Evolutionary conservation across 2,329 filamentous ascomycete genomes (phyloP).

Genomic region (Neocatenulostroma microsporum): DNA sequence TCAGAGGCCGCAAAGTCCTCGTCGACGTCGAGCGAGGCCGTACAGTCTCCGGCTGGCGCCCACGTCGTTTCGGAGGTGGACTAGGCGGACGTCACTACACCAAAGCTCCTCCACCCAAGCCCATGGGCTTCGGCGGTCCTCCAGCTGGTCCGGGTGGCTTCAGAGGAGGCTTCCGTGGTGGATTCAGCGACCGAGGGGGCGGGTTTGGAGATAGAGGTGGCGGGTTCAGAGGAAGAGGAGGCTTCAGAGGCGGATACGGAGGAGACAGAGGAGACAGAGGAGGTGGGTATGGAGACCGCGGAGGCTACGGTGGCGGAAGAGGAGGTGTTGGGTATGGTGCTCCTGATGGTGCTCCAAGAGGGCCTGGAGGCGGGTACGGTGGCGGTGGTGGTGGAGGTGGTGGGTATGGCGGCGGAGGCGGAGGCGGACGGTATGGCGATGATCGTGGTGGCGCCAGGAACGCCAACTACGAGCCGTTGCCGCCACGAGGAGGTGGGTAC

Average conservation of each 20-base stretch:
- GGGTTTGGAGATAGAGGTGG: slow-evolving; percentile 36
- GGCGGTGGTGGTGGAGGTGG: slow-evolving; percentile 29
- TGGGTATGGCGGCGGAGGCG: slow-evolving; percentile 22
- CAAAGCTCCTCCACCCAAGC: slow-evolving; percentile 60
- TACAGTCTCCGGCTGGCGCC: slow-evolving; percentile 89
- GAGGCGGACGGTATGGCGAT: slow-evolving; percentile 31
- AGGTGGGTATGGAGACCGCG: slow-evolving; percentile 34
- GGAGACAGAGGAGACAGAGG: too few species aligned
- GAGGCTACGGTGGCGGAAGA: slow-evolving; percentile 35
- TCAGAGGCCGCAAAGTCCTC: slow-evolving; percentile 84
- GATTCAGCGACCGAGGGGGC: slow-evolving; percentile 29
- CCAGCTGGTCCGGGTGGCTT: slow-evolving; percentile 49
- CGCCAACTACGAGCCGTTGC: slow-evolving; percentile 78
- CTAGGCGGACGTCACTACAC: slow-evolving; percentile 90
- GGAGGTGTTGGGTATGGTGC: slow-evolving; percentile 39
- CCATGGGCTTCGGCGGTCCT: slow-evolving; percentile 50
- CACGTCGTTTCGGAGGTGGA: slow-evolving; percentile 82
- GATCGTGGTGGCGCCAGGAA: slow-evolving; percentile 51
- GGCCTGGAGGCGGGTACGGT: slow-evolving; percentile 35
- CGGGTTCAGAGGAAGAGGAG: slow-evolving; percentile 39
- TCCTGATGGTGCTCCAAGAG: slow-evolving; percentile 43
- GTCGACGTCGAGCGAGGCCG: slow-evolving; percentile 95
- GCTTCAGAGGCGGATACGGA: slow-evolving; percentile 39
- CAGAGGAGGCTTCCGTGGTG: slow-evolving; percentile 50
- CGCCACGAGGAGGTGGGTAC: slow-evolving; percentile 53